Conservation (phyloP, 139 green algal genomes). For the Deuterostichococcus epilithicus region DNA sequence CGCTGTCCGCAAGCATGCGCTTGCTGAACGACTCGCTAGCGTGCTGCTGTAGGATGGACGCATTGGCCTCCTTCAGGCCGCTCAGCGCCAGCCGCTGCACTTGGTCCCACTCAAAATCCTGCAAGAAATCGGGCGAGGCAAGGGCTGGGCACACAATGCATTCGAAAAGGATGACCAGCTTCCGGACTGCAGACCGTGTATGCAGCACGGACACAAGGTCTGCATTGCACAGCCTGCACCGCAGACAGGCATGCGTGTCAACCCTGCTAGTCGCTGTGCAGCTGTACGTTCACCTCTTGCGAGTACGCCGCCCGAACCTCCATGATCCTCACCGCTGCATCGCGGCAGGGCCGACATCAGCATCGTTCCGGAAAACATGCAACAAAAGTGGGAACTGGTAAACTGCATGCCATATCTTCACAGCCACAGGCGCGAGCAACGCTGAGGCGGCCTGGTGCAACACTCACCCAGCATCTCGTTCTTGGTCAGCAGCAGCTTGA, state of each 20-base stretch:
- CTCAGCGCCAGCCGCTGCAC: slow-evolving; percentile 36
- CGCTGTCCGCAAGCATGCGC: background rate
- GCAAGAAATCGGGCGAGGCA: no score
- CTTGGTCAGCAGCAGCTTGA: slow-evolving; percentile 36
- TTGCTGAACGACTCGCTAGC: slow-evolving; percentile 20
- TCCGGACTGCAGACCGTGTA: no score
- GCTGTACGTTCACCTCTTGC: background rate
- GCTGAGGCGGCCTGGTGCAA: background rate
- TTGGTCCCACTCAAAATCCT: slow-evolving; percentile 83
- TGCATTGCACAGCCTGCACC: background rate
- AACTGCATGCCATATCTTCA: background rate
- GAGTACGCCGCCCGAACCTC: slow-evolving; percentile 71
- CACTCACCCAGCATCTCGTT: slow-evolving; percentile 43
- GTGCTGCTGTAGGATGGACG: slow-evolving; percentile 41
- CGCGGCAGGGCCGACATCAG: background rate
- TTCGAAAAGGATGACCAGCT: no score
- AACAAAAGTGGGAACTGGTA: background rate
- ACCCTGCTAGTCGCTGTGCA: no score
- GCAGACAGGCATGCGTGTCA: no score
- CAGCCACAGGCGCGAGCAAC: background rate
- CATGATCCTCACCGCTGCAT: slow-evolving; percentile 61
- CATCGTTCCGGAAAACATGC: background rate
- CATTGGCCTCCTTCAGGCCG: slow-evolving; percentile 45
- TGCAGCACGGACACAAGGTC: background rate
- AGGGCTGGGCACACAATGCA: no score